Base-by-base conservation (phyloP, 176 grass and related monocot genomes). In the Hsuehochloa calcarea region DNA sequence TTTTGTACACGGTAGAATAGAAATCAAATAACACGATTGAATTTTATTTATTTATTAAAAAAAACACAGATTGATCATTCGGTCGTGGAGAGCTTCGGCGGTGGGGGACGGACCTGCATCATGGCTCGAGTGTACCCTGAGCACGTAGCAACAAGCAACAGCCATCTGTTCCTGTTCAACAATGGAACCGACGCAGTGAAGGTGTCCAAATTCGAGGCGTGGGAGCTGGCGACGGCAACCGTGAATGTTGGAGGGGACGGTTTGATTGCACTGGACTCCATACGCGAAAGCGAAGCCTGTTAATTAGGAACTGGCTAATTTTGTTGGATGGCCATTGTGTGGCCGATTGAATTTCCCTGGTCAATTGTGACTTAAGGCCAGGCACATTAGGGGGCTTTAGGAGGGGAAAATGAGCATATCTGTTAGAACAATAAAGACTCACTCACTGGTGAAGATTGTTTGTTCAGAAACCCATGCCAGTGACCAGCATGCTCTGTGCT, bases 41-140 rank as follows among this genome's bases (percentile, higher is more conserved):
- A 41, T 34, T 34, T 34, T 34, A 2, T 5, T 14, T 94, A n/a
- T 0, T 12, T 47, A 1, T 29, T 34, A 34, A 10, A 54, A 20
- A 17, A 19, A 8, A 20, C 5, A 29, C 79, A 94, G 92, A 91
- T 94, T 17, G 92, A 91, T 81, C 89, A 89, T 54, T 91, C 92
- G 25, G 80, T 91, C 0, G 79, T 94, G 15, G 89, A 94, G 86
- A 94, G 68, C n/a, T 94, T 91, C 34, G 89, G 22, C 4, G 89
- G 78, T 0, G 85, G 87, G 79, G 90, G 90, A 29, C 73, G 83
- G 74, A 76, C 64, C 64, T 89, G 92, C 67, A 94, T 91, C 61
- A 89, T 86, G 17, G 66, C 86, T 3, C 79, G 89, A 34, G 86
- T 91, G n/a, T 94, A 94, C 40, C 86, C 89, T 4, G 79, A 91